phyloP scores from a whole-genome alignment of 345 rosid genomes.

The rapeseed (Brassica napus) region DNA sequence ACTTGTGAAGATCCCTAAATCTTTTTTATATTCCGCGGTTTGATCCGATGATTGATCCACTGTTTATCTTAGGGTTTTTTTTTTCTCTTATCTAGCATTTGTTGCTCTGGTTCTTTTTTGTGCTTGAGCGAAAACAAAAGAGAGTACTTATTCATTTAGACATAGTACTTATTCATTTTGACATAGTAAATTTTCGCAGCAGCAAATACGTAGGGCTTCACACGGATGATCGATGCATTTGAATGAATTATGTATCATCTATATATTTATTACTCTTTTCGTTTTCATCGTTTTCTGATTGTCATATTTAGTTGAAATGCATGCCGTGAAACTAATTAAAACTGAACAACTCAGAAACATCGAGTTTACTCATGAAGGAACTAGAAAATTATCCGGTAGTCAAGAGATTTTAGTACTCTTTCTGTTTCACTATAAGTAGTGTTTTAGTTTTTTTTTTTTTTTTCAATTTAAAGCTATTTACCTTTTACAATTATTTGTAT shows the following conservation, averaged over 20 bases:
- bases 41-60: not conserved
- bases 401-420: not conserved
- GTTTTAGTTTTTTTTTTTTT: too few relatives aligned
- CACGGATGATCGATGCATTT: not conserved
- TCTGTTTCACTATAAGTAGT: too few relatives aligned
- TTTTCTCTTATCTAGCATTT: not conserved
- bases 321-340: not conserved
- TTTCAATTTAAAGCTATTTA: too few relatives aligned
- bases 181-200: not conserved
- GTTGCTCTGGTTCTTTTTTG: not conserved
- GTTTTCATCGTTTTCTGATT: not conserved
- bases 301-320: not conserved
- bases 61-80: not conserved
- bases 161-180: too few relatives aligned
- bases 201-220: not conserved
- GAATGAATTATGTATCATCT: not conserved
- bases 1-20: constrained; percentile 6
- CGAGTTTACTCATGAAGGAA: not conserved
- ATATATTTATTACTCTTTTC: not conserved
- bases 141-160: not conserved
- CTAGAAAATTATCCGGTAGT: not conserved
- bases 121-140: not conserved
- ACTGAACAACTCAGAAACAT: not conserved
- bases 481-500: too few relatives aligned
- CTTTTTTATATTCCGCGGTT: not conserved